Conservation (phyloP, 1,139 yeast genomes). For the Pichia sp. region DNA sequence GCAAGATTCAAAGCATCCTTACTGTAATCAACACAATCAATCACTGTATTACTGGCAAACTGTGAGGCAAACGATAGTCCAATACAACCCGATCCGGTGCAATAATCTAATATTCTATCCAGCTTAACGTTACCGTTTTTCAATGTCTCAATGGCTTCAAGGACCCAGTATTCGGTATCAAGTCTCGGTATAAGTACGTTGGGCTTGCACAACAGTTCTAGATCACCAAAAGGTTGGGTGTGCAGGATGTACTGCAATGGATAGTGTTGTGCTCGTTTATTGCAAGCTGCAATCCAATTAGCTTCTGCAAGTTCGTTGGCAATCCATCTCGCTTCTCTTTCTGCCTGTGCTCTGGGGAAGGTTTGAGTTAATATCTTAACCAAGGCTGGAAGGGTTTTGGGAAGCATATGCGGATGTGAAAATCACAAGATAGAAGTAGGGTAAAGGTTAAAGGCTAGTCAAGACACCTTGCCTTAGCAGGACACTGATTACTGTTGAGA, state of each 20-base stretch:
- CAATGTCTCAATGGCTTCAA: constrained; percentile 33
- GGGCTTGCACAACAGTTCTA: constrained; percentile 51
- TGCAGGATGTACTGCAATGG: constrained; percentile 85
- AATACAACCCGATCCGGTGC: constrained; percentile 91
- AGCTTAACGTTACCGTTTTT: constrained; percentile 3
- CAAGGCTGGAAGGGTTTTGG: not conserved
- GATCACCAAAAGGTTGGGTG: constrained; percentile 75
- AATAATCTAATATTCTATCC: constrained; percentile 52
- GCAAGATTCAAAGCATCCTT: constrained; percentile 46
- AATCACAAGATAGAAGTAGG: no score
- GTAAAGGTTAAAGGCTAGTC: no score
- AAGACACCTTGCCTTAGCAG: no score
- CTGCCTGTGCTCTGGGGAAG: constrained; percentile 26
- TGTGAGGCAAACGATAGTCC: constrained; percentile 40
- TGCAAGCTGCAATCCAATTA: constrained; percentile 28
- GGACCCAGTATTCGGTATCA: constrained; percentile 94
- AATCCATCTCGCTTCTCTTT: constrained; percentile 47
- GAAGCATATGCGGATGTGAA: no score
- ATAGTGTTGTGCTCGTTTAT: constrained; percentile 37
- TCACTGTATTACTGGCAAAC: constrained; percentile 29
- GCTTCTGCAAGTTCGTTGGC: constrained; percentile 29
- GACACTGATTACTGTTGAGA: no score
- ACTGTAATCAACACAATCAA: constrained; percentile 59
- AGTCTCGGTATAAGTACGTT: constrained; percentile 85
- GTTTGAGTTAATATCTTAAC: constrained; percentile 3